Base-by-base conservation (phyloP, 768 basidiomycete species). In the Auricularia sp. region DNA sequence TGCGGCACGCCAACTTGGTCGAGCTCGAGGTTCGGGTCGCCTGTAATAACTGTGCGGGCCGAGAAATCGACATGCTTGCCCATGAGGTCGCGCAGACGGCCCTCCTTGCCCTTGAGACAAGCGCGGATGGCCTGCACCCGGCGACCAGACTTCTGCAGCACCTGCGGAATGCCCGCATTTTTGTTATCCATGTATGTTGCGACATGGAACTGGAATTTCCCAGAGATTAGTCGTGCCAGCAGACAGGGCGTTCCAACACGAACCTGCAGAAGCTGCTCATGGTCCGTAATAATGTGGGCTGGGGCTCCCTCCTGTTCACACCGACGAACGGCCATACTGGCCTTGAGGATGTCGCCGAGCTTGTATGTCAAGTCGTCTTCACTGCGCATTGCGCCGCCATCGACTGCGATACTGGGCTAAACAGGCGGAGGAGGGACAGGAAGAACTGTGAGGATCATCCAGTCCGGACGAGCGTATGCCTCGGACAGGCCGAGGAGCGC, bases 161-260 rank as follows among this genome's bases (percentile, higher is more conserved):
- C 94, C 72, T 98, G 96, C 1, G 97, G 97, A 42, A 98, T 92
- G 56, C 97, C 97, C 39, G 97, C 94, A 65, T 98, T 95, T 72
- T 98, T 94, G 72, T 99, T 99, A 73, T 99, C 97, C 96, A 99
- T 99, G 73, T 98, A 99, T 0, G 97, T 98, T 2, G 97, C 97
- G 66, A 98, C 94, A 72, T 99, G 97, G 74, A 95, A 99, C 93
- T 97, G 68, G 23, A 23, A 23, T 23, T 56, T 66, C 54, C 42
- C 10, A 47, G 65, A 59, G 33, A 62, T 62, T 47, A 63, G 35
- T 66, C 56, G 43, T 64, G 44, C 23, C 35, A 62, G 16, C 16
- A 43, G 8, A 61, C 60, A 12, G 44, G 5, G 60, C 18, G 12
- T 62, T 36, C 44, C 12, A n/a, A 6, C 3, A 74, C 83, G 63